Base-by-base conservation (phyloP, 2,329 filamentous ascomycete genomes). In the Fusarium sp. region DNA sequence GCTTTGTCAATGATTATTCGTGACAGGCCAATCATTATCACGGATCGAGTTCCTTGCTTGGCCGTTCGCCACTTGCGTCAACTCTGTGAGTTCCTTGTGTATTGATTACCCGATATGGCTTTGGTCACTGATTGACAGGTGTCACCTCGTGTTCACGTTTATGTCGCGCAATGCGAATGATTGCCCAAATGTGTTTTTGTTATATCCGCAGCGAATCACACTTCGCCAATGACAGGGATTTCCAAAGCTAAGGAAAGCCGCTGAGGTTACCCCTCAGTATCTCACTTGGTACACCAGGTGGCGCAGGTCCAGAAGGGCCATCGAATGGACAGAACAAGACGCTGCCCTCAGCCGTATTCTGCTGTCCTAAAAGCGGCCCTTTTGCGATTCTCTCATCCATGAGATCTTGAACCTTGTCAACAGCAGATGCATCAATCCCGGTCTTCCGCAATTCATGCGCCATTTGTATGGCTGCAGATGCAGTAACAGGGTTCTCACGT, bases 401-500 rank as follows among this genome's bases (percentile, higher is more conserved):
- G 3, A 78, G 72, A 24, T 45, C 51, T 13, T 36, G 33, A 11
- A 78, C 74, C 68, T 77, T 80, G 1, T 74, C 62, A n/a, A 80
- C 62, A 0, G 77, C 78, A 3, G 57, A 60, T 1, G 77, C 60
- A 42, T 80, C 76, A 28, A 79, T 65, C 0, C 77, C 79, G 2
- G 72, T 75, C 78, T 89, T 88, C 36, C 64, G 66, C 14, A 94
- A 84, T 73, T 93, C 91, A 26, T 92, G 86, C 67, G 93, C 91
- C 26, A 94, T 83, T 78, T 94, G 92, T 6, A 91, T 87, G 18
- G 93, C 83, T 77, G 93, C 92, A 0, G 91, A 93, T 69, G 92
- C 90, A 0, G 91, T 91, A 17, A 94, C 83, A 1, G 90, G 89
- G 67, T 92, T 93, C 70, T 89, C 90, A 41, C 85, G 85, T 62